Evolutionary conservation across 179 eudicot genomes (phyloP).

Genomic region (Spinacia oleracea): DNA sequence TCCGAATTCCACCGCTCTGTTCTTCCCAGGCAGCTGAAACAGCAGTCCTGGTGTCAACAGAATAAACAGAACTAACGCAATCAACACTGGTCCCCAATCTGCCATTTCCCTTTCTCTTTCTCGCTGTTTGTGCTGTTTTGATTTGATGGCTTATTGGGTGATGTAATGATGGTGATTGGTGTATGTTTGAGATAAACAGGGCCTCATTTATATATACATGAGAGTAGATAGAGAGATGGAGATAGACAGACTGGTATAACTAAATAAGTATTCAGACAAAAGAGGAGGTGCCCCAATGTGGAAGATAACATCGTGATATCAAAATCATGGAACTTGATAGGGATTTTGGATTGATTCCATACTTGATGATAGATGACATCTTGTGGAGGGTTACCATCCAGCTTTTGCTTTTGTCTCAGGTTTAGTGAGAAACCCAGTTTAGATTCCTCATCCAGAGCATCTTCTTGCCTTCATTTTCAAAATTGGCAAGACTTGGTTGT

Average conservation of each 20-base stretch:
- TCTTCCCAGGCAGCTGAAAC: constrained; percentile 65
- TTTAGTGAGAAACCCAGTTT: neutral
- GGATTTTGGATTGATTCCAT: constrained; percentile 17
- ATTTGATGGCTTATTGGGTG: neutral
- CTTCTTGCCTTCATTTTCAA: constrained; percentile 2
- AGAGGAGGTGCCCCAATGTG: constrained; percentile 34
- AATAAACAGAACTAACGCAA: constrained; percentile 64
- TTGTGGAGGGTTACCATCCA: constrained; percentile 7
- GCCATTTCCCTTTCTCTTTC: constrained; percentile 41
- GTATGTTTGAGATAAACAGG: neutral
- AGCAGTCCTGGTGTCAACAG: constrained; percentile 61
- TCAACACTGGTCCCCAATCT: constrained; percentile 73
- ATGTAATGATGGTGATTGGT: neutral
- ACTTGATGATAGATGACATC: constrained; percentile 15
- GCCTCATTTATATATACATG: constrained; percentile 17
- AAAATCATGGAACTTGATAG: neutral
- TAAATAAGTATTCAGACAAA: constrained; percentile 22
- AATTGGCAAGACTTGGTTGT: neutral
- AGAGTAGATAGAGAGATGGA: neutral
- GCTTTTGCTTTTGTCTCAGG: constrained; percentile 17
- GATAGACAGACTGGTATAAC: constrained; percentile 14
- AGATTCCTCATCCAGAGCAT: neutral
- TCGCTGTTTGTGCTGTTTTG: neutral
- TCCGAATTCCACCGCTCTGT: constrained; percentile 53
- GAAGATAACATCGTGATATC: constrained; percentile 19